Evolutionary conservation across 441 rosid genomes (phyloP).

Genomic region (Populus tomentosa): DNA sequence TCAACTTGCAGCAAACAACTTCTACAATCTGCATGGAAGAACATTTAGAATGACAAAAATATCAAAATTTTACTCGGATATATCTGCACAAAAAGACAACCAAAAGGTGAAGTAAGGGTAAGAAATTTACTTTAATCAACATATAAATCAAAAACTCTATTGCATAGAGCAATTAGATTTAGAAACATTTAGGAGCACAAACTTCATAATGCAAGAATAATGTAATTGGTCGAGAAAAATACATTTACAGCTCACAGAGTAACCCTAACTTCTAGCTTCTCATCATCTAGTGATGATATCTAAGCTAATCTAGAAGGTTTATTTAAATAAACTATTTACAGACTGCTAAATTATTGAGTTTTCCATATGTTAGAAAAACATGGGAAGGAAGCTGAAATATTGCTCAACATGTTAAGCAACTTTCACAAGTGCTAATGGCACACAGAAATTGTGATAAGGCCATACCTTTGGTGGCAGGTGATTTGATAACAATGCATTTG

Average conservation of each 20-base stretch:
- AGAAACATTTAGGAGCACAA: background rate
- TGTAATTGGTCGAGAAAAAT: background rate
- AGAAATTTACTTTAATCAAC: background rate
- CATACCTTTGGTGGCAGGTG: constrained; percentile 98
- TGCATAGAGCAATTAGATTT: background rate
- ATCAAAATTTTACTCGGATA: constrained; percentile 1
- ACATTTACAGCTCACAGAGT: background rate
- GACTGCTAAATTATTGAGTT: background rate
- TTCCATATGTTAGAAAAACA: background rate
- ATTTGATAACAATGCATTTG: constrained; percentile 89
- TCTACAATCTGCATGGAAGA: constrained; percentile 70
- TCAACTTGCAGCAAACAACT: constrained; percentile 98
- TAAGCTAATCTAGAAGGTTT: background rate
- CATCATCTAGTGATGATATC: background rate
- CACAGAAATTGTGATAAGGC: constrained; percentile 6
- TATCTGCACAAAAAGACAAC: background rate
- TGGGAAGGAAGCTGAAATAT: background rate
- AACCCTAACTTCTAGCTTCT: background rate
- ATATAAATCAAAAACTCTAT: background rate
- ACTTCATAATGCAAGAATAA: background rate
- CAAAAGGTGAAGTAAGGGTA: constrained; percentile 1
- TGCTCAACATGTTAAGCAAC: constrained; percentile 6
- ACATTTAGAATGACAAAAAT: constrained; percentile 6
- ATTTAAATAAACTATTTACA: background rate
- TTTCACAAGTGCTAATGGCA: constrained; percentile 6